These are phyloP conservation scores for Amaranthus tricolor DNA, from an alignment of 179 eudicot species.

Conservation along the genomic window DNA sequence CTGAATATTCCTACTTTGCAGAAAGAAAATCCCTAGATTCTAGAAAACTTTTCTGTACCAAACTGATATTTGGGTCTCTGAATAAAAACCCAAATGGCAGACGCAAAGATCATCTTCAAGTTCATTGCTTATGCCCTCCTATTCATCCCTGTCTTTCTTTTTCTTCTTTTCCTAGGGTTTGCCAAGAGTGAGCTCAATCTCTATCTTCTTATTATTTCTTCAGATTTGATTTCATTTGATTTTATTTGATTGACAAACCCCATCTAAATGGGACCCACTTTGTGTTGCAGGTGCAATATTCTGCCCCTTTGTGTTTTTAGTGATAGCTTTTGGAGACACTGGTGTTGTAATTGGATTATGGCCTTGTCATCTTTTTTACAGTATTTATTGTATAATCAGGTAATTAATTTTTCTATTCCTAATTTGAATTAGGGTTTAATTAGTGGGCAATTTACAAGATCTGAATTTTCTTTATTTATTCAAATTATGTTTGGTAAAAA, in stretches of 20 bases:
- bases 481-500: neutral
- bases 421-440: neutral
- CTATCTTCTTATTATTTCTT: neutral
- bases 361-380: constrained; percentile 40
- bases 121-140: constrained; percentile 29
- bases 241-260: neutral
- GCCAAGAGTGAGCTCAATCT: constrained; percentile 26
- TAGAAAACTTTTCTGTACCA: constrained; percentile 1
- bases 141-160: constrained; percentile 28
- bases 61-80: constrained; percentile 7
- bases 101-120: constrained; percentile 25
- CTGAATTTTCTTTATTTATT: constrained; percentile 14
- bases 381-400: constrained; percentile 35
- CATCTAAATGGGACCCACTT: neutral
- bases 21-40: neutral
- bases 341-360: constrained; percentile 33
- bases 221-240: neutral
- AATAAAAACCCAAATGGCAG: constrained; percentile 23
- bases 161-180: constrained; percentile 27
- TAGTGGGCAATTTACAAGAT: constrained; percentile 11
- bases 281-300: constrained; percentile 35
- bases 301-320: constrained; percentile 31
- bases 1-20: neutral
- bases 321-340: constrained; percentile 35
- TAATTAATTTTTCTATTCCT: neutral